These are phyloP conservation scores for Harringtonia aguacate DNA, from an alignment of 2,329 filamentous ascomycete genomes.

Conservation along the genomic window DNA sequence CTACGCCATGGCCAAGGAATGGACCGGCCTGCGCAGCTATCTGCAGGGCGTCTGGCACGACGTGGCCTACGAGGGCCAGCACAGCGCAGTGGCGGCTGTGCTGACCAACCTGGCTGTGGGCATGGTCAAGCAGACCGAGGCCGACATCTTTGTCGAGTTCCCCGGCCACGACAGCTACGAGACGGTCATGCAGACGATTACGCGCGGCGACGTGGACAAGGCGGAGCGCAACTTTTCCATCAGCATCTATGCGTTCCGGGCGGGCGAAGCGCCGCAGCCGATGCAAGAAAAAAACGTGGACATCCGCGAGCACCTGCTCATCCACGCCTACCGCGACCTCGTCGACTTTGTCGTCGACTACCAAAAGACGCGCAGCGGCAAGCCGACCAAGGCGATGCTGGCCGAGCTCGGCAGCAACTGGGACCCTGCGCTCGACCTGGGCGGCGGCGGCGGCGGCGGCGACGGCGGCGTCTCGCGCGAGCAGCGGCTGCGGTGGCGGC, in stretches of 20 bases:
- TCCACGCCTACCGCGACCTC: constrained; percentile 30
- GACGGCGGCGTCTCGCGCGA: constrained; percentile 24
- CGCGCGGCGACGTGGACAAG: background rate
- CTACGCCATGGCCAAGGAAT: constrained; percentile 20
- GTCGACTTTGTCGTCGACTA: constrained; percentile 34
- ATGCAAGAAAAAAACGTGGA: constrained; percentile 19
- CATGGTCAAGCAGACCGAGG: constrained; percentile 27
- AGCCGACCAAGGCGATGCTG: constrained; percentile 33
- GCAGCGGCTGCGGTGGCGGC: constrained; percentile 32
- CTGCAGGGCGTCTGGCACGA: constrained; percentile 30
- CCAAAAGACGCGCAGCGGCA: constrained; percentile 30
- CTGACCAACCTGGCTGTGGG: constrained; percentile 29
- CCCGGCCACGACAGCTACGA: constrained; percentile 32
- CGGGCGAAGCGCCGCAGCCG: constrained; percentile 8
- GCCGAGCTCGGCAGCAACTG: constrained; percentile 21
- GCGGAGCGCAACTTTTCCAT: background rate
- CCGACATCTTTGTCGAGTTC: constrained; percentile 32
- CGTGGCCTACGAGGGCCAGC: constrained; percentile 31
- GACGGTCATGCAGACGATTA: constrained; percentile 20
- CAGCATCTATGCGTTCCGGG: constrained; percentile 2
- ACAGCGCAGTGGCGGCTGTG: constrained; percentile 32
- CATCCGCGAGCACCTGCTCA: constrained; percentile 30
- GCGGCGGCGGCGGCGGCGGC: too few species aligned
- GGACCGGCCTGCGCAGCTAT: constrained; percentile 25
- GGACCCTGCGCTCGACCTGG: constrained; percentile 25